phyloP scores from a whole-genome alignment of 1,139 yeast species.

The Saccharomyces hybrid region DNA sequence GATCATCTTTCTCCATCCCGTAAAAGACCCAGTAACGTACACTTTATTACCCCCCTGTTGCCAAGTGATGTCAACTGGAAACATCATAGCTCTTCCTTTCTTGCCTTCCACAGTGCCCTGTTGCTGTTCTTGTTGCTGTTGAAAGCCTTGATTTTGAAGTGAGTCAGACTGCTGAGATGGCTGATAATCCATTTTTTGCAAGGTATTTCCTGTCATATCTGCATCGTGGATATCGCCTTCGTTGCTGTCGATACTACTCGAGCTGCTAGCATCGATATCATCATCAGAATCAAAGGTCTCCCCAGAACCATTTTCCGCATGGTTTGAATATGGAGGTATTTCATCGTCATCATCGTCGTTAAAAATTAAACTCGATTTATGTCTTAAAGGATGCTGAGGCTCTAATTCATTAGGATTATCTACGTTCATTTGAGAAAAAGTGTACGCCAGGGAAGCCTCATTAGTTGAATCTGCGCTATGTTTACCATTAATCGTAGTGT shows the following conservation, averaged over 20 bases:
- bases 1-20: conserved; percentile 94
- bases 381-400: conserved; percentile 9
- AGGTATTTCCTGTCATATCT: conserved; percentile 5
- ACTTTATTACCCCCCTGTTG: conserved; percentile 90
- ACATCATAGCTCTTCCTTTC: conserved; percentile 20
- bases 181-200: conserved; percentile 5
- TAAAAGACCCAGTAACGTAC: conserved; percentile 87
- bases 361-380: conserved; percentile 15
- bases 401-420: conserved; percentile 21
- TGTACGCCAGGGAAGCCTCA: conserved; percentile 18
- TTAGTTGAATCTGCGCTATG: not conserved
- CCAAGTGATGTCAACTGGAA: conserved; percentile 85
- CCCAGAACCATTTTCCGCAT: conserved; percentile 9
- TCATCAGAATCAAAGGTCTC: conserved; percentile 10
- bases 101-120: not conserved
- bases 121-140: not conserved
- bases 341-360: conserved; percentile 18
- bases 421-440: conserved; percentile 30
- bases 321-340: conserved; percentile 12
- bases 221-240: conserved; percentile 1
- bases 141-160: not conserved
- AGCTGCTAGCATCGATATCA: not conserved
- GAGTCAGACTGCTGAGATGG: conserved; percentile 2
- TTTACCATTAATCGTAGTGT: not conserved
- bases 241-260: conserved; percentile 7